These are phyloP conservation scores for Globisporangium viniferum DNA, from an alignment of 352 stramenopile species.

Conservation along the genomic window DNA sequence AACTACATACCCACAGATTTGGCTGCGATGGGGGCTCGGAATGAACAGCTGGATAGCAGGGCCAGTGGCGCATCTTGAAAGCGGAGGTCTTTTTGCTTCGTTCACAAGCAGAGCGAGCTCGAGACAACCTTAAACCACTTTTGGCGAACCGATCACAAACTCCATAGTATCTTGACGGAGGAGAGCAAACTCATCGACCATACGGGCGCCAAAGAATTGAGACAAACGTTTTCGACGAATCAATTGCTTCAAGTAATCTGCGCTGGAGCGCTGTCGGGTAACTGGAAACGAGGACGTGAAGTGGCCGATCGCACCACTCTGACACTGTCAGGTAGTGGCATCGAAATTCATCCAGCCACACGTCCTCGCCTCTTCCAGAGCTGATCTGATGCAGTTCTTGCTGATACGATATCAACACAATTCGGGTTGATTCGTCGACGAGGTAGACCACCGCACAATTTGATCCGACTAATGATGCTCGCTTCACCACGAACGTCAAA, in stretches of 20 bases:
- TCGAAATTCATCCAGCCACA: slow-evolving; percentile 12
- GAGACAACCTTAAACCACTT: slow-evolving; percentile 2
- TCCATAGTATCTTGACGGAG: background rate
- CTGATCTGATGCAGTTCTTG: background rate
- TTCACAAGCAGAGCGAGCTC: slow-evolving; percentile 19
- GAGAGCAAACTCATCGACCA: slow-evolving; percentile 1
- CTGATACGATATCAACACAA: slow-evolving; percentile 11
- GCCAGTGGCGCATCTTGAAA: background rate
- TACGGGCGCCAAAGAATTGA: slow-evolving; percentile 12
- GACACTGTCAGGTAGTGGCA: slow-evolving; percentile 5
- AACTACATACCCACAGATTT: slow-evolving; percentile 6
- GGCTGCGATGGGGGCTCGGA: background rate
- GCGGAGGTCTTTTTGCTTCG: background rate
- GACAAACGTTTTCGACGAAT: background rate
- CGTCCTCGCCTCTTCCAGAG: background rate
- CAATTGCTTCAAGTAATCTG: slow-evolving; percentile 2
- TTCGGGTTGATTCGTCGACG: slow-evolving; percentile 7
- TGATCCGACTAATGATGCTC: background rate
- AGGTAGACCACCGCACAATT: slow-evolving; percentile 14
- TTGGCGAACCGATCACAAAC: background rate
- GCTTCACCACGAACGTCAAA: slow-evolving; percentile 14
- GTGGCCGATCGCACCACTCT: background rate
- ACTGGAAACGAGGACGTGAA: slow-evolving; percentile 14
- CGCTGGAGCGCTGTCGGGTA: slow-evolving; percentile 5
- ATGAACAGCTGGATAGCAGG: background rate